Base-by-base conservation (phyloP, 257 asterid species). In the Capsicum pubescens region DNA sequence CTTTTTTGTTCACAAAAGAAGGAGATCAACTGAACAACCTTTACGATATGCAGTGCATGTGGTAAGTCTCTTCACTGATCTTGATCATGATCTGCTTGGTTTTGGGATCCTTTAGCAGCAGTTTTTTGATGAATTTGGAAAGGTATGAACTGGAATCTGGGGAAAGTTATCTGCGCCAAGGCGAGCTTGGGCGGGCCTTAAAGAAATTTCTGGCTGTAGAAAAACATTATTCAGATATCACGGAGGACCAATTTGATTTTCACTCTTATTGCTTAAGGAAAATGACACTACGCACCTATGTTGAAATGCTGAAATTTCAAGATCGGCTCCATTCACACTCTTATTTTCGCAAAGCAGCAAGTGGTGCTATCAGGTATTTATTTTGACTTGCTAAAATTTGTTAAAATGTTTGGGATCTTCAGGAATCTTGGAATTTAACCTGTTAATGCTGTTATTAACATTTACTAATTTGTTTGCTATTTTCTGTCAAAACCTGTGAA, bases 1-100 rank as follows among this genome's bases (percentile, higher is more conserved):
- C 99, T 44, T 91, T 93, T 56, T 88, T 97, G 74, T 97, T 95
- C 90, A 97, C 97, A n/a, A 97, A 95, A 93, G 99, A 97, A 80
- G 99, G 99, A 83, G 99, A 97, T 85, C 99, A 94, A 85, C 99
- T 93, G 85, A 97, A 93, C 88, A 97, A 91, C 85, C 97, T 97
- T 84, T 93, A 97, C 67, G 99, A 97, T 89, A 97, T 97, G 99
- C 99, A 97, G 91, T 97, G 99, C 98, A 97, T 97, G 98, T 97
- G 99, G 99, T 95, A 79, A 35, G 93, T 85, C 63, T 68, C 21
- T 57, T 85, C 48, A 10, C 67, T 11, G 44, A 82, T 12, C 54
- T 16, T 39, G 2, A 55, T 32, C 72, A 57, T 26, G 50, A 26
- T 55, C 50, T 77, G 59, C 66, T 77, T 54, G 82, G 50, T 16